Base-by-base conservation (phyloP, 2,329 filamentous ascomycete genomes). In the Neurospora sp. region DNA sequence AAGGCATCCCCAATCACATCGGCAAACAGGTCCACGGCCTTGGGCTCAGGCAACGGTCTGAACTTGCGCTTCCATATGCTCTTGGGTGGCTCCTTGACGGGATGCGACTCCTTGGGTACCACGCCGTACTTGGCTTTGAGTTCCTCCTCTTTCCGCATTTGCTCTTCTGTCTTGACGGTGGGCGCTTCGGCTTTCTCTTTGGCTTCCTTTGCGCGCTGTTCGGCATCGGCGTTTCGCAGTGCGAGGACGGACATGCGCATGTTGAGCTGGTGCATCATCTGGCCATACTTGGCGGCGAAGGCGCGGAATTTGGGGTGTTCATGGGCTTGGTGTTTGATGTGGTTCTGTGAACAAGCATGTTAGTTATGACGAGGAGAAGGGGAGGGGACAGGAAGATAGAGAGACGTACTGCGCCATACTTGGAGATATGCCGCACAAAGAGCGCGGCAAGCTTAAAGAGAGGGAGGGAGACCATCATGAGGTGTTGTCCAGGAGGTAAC, bases 371-470 rank as follows among this genome's bases (percentile, higher is more conserved):
- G 39, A 69, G 46, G 10, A 58, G 19, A 38, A 33, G 36, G 36
- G 13, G 3, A 52, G 9, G 3, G 40, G 9, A 38, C 3, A 3
- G 3, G 3, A 28, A 11, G 7, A 39, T 5, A 58, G 36, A 52
- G 73, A 62, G 38, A 80, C 87, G 74, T 85, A 90, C 88, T 69
- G 89, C 88, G 76, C 88, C 88, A 82, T 90, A 90, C 80, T 90
- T 90, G 70, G 88, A 90, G 68, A 90, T 80, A 77, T 90, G 88
- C 74, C 87, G 85, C 76, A 90, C 82, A 74, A 90, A 88, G 66
- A 90, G 82, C 70, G 88, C 79, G 28, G 85, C 88, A 73, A 90
- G 86, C 81, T 91, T 91, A 80, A 91, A 91, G 19, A 91, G 81
- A 23, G 89, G 89, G 46, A 91, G 82, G 70, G 88, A 84, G 66